These are phyloP conservation scores for Mycena leptocephala DNA, from an alignment of 768 basidiomycete species.

Conservation along the genomic window DNA sequence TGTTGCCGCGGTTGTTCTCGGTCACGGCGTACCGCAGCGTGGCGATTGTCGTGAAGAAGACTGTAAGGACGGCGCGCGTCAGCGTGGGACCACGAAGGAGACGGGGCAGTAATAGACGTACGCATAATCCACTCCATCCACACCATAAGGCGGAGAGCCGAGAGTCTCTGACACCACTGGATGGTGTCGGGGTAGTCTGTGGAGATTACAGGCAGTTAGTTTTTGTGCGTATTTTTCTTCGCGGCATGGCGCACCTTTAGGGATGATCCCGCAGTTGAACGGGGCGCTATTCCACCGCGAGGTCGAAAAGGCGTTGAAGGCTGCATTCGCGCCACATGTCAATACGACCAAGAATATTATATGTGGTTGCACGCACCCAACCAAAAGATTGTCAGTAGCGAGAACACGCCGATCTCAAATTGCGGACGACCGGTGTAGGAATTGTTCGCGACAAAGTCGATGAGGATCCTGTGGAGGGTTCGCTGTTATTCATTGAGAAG, in stretches of 20 bases:
- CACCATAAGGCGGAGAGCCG: conserved; percentile 70
- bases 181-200: conserved; percentile 62
- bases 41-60: conserved; percentile 58
- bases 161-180: conserved; percentile 69
- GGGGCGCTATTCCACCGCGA: conserved; percentile 69
- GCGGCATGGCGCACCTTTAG: conserved; percentile 52
- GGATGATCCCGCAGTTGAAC: conserved; percentile 64
- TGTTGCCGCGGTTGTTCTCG: conserved; percentile 62
- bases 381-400: conserved; percentile 68
- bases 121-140: conserved; percentile 73
- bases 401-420: conserved; percentile 64
- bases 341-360: not conserved
- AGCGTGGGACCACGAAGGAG: not conserved
- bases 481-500: too few relatives aligned
- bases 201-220: not conserved
- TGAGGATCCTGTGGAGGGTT: conserved; percentile 50
- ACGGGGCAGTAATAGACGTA: conserved; percentile 46
- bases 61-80: conserved; percentile 47
- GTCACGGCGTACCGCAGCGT: conserved; percentile 62
- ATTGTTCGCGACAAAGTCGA: conserved; percentile 60
- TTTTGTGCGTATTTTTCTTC: not conserved
- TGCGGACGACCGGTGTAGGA: conserved; percentile 64
- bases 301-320: conserved; percentile 75
- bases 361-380: conserved; percentile 55
- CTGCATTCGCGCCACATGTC: conserved; percentile 43